A percentile compares a stretch with the other conserved stretches of the same genome.
phyloP scores from a whole-genome alignment of 805 yeast species.

The Metschnikowia koreensis region DNA sequence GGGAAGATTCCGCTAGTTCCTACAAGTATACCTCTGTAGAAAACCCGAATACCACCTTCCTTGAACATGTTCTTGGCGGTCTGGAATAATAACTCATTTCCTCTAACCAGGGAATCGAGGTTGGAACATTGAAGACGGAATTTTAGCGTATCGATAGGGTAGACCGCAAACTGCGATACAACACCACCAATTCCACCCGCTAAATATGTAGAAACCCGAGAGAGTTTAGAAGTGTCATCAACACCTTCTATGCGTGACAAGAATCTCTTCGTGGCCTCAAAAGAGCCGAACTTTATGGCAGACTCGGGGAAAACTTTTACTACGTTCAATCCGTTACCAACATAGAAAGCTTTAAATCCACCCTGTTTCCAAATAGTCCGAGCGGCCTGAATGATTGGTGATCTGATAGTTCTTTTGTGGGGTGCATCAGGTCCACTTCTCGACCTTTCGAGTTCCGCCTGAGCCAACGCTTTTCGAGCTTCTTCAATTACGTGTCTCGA shows the following conservation, averaged over 20 bases:
- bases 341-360: constrained; percentile 84
- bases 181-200: constrained; percentile 98
- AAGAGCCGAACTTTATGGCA: constrained; percentile 95
- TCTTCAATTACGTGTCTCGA: constrained; percentile 35
- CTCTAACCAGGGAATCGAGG: constrained; percentile 58
- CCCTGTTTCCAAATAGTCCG: constrained; percentile 81
- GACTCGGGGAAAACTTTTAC: constrained; percentile 94
- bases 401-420: constrained; percentile 49
- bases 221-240: constrained; percentile 63
- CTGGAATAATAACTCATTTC: constrained; percentile 55
- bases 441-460: constrained; percentile 27
- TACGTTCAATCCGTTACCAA: constrained; percentile 93
- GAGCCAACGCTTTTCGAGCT: constrained; percentile 29
- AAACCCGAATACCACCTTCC: constrained; percentile 75
- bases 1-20: constrained; percentile 98
- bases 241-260: constrained; percentile 76
- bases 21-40: constrained; percentile 83
- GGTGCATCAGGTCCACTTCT: constrained; percentile 39
- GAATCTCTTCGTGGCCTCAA: constrained; percentile 78
- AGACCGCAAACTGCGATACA: constrained; percentile 85
- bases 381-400: constrained; percentile 81
- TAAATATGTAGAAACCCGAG: constrained; percentile 75
- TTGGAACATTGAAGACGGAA: constrained; percentile 93
- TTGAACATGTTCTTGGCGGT: constrained; percentile 77
- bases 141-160: constrained; percentile 93